A percentile compares a stretch with the other conserved stretches of the same genome.
phyloP scores from a whole-genome alignment of 1,139 yeast species.

The Groenewaldozyma sp. region DNA sequence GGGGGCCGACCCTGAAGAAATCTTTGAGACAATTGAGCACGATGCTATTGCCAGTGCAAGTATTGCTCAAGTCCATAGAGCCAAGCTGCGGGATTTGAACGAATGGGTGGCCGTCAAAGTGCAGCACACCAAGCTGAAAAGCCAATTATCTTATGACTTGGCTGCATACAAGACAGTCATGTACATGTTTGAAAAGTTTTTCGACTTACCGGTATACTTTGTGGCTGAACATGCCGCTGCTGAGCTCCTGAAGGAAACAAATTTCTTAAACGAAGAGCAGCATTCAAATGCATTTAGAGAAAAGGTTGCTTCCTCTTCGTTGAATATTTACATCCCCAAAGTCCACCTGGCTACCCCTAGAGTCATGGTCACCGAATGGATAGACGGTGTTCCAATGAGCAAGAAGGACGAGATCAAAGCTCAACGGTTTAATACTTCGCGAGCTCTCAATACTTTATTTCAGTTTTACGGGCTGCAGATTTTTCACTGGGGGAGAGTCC shows the following conservation, averaged over 20 bases:
- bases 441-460: conserved; percentile 45
- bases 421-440: conserved; percentile 35
- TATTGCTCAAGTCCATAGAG: conserved; percentile 65
- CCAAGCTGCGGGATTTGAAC: conserved; percentile 39
- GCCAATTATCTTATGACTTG: conserved; percentile 52
- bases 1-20: conserved; percentile 38
- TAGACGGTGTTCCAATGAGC: conserved; percentile 54
- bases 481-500: conserved; percentile 66
- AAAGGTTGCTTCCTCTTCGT: conserved; percentile 30
- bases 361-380: conserved; percentile 65
- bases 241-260: conserved; percentile 51
- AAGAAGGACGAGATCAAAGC: conserved; percentile 37
- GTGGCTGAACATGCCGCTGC: conserved; percentile 50
- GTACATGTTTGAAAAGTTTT: conserved; percentile 43
- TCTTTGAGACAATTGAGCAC: conserved; percentile 42
- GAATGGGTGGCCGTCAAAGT: conserved; percentile 58
- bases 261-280: conserved; percentile 46
- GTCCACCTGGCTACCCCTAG: conserved; percentile 41
- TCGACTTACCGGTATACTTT: conserved; percentile 54
- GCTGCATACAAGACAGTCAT: conserved; percentile 46
- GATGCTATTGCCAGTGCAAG: conserved; percentile 62
- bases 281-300: conserved; percentile 38
- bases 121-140: conserved; percentile 52
- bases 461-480: conserved; percentile 57
- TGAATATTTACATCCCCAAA: conserved; percentile 45